A percentile compares a stretch with the other conserved stretches of the same genome.
Conservation (phyloP, 1,139 yeast species). For the Debaryomyces coudertii region DNA sequence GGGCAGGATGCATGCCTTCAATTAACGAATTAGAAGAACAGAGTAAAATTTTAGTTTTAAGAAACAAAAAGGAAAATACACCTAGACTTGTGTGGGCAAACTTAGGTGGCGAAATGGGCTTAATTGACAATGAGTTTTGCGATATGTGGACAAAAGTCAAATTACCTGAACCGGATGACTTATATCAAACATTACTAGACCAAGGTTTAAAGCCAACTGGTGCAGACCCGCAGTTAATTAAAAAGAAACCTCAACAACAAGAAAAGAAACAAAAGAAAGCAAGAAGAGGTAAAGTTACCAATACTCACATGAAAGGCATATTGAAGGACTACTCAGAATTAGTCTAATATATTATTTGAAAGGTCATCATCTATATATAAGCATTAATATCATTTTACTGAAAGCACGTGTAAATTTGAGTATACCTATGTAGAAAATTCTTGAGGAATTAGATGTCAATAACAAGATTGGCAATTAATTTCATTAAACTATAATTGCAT, state of each 20-base stretch:
- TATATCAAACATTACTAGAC: constrained; percentile 77
- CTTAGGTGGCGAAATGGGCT: constrained; percentile 70
- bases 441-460: constrained; percentile 1
- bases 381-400: constrained; percentile 1
- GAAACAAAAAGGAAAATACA: constrained; percentile 89
- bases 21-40: constrained; percentile 76
- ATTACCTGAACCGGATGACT: constrained; percentile 74
- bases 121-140: constrained; percentile 81
- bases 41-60: constrained; percentile 74
- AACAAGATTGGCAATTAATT: neutral
- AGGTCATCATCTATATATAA: constrained; percentile 1
- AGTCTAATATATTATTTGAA: constrained; percentile 23
- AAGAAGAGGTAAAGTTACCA: constrained; percentile 90
- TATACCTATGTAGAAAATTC: constrained; percentile 7
- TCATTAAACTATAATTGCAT: neutral
- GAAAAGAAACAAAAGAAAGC: constrained; percentile 88
- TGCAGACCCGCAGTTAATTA: constrained; percentile 89
- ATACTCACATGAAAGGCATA: constrained; percentile 94
- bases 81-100: constrained; percentile 95
- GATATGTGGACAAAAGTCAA: constrained; percentile 78
- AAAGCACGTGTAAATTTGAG: constrained; percentile 12
- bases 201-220: constrained; percentile 94
- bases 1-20: constrained; percentile 89
- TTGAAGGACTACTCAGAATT: constrained; percentile 76
- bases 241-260: constrained; percentile 62